Percentiles rank a stretch among this genome's conserved stretches.
These are phyloP conservation scores for Boletus vinaceobasis DNA, from an alignment of 768 basidiomycete genomes.

Conservation along the genomic window DNA sequence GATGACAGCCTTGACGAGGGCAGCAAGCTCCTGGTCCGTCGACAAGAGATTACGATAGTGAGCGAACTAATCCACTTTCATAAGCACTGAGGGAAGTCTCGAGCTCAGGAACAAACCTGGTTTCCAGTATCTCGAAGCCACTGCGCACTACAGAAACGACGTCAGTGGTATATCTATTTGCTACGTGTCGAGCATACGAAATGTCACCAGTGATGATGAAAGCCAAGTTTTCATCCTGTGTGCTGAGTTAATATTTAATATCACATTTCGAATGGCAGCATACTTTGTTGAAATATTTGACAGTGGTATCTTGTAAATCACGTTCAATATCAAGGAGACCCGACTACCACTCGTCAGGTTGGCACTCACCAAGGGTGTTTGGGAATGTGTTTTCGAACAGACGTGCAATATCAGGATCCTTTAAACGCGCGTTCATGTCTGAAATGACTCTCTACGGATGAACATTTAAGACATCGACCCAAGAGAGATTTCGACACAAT, in stretches of 20 bases:
- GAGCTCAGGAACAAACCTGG: conserved; percentile 43
- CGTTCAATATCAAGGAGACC: not conserved
- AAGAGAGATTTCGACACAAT: not conserved
- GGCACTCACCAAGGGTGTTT: conserved; percentile 64
- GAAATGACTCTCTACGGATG: conserved; percentile 56
- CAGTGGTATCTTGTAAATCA: conserved; percentile 60
- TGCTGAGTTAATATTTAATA: conserved; percentile 2
- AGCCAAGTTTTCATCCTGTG: conserved; percentile 64
- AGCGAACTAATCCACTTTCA: conserved; percentile 49
- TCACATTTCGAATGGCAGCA: not conserved
- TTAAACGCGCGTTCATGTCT: conserved; percentile 71
- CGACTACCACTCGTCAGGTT: not conserved
- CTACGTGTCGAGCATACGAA: conserved; percentile 46
- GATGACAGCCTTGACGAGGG: conserved; percentile 75
- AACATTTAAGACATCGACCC: not conserved
- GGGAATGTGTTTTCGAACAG: conserved; percentile 83
- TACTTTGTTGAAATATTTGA: conserved; percentile 69
- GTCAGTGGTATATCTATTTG: conserved; percentile 4
- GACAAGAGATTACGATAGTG: conserved; percentile 62
- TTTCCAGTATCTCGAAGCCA: conserved; percentile 84
- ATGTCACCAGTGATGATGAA: conserved; percentile 84
- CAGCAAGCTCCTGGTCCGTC: conserved; percentile 54
- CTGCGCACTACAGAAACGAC: conserved; percentile 52
- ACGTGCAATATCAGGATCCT: conserved; percentile 73
- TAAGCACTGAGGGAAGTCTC: not conserved